Conservation (phyloP, 1,284 basidiomycete species). For the Caloboletus inedulis region DNA sequence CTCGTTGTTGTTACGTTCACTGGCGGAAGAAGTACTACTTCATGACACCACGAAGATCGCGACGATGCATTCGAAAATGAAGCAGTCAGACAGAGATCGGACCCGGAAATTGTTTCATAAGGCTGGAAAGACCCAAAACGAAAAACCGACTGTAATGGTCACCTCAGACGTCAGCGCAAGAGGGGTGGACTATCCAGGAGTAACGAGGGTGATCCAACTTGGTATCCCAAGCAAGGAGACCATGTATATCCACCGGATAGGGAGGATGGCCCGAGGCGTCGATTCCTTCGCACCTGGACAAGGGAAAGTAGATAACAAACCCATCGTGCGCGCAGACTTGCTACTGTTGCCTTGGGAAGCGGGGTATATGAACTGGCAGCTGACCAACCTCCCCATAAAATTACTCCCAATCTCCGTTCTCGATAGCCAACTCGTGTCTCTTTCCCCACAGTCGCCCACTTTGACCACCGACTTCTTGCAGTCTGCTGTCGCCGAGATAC, state of each 20-base stretch:
- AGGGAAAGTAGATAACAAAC: background rate
- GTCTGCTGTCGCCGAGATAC: conserved; percentile 38
- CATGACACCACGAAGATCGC: conserved; percentile 55
- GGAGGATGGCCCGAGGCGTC: conserved; percentile 83
- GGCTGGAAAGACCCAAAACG: conserved; percentile 48
- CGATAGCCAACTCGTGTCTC: conserved; percentile 11
- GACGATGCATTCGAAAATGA: conserved; percentile 86
- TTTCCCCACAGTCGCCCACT: conserved; percentile 3
- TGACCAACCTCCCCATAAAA: conserved; percentile 73
- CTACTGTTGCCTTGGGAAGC: conserved; percentile 84
- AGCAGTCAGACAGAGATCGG: conserved; percentile 43
- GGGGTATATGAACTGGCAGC: conserved; percentile 64
- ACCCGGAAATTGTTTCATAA: conserved; percentile 40
- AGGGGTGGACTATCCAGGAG: conserved; percentile 87
- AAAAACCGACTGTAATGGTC: conserved; percentile 62
- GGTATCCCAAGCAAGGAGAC: conserved; percentile 73
- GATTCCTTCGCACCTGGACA: conserved; percentile 46
- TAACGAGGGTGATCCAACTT: conserved; percentile 92
- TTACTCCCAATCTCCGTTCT: conserved; percentile 40
- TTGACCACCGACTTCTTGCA: conserved; percentile 24
- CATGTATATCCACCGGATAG: conserved; percentile 90
- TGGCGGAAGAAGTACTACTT: conserved; percentile 44
- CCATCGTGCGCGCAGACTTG: conserved; percentile 66
- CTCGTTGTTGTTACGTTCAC: conserved; percentile 57
- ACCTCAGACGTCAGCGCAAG: conserved; percentile 90